Evolutionary conservation across 768 basidiomycete species (phyloP).

Genomic region (Lactifluus hygrophoroides): DNA sequence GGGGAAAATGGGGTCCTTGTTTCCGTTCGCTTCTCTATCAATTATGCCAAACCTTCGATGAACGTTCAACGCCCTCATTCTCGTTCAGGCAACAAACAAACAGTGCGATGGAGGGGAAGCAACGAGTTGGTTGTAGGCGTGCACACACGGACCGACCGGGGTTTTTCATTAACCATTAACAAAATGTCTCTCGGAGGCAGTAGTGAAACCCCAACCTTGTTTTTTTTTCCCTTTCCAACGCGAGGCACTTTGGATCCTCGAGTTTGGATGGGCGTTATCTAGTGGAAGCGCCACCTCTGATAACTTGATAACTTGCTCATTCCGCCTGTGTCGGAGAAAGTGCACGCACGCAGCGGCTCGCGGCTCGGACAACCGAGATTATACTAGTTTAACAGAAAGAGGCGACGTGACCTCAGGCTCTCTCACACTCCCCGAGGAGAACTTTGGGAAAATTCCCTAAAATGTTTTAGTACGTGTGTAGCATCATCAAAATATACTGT

Average conservation of each 20-base stretch:
- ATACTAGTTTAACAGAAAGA: too few species aligned
- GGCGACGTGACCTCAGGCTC: too few species aligned
- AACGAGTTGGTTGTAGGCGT: not conserved
- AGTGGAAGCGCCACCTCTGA: not conserved
- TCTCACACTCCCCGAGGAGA: too few species aligned
- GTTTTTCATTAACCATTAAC: not conserved
- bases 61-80: too few species aligned
- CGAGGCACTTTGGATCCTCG: not conserved
- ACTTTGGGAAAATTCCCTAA: too few species aligned
- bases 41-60: not conserved
- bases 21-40: not conserved
- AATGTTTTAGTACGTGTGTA: too few species aligned
- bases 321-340: slow-evolving; percentile 1
- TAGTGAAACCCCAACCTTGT: not conserved
- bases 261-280: not conserved
- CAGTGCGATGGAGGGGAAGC: not conserved
- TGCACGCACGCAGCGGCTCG: too few species aligned
- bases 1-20: not conserved
- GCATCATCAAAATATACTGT: too few species aligned
- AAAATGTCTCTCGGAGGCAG: not conserved
- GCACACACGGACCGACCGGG: not conserved
- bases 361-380: too few species aligned
- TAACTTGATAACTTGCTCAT: not conserved
- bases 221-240: not conserved
- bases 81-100: not conserved